Base-by-base conservation (phyloP, 2,329 filamentous ascomycete genomes). In the Pochonia chlamydosporia region DNA sequence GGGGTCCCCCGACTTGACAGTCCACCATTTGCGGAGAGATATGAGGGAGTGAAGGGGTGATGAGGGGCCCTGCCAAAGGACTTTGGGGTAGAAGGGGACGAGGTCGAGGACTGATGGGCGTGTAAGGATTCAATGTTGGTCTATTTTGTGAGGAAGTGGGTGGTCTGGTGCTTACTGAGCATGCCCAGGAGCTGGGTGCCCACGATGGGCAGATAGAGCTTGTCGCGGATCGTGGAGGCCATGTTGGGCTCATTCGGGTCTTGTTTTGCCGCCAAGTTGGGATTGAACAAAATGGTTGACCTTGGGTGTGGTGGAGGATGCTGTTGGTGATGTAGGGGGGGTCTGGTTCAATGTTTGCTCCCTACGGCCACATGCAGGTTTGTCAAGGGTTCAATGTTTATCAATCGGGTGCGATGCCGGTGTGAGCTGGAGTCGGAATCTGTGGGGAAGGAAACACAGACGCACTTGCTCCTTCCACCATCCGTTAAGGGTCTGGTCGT, bases 1-100 rank as follows among this genome's bases (percentile, higher is more conserved):
- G 7, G 75, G 77, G 60, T 82, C 78, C 48, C 75, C 74, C 54
- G 74, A 74, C 10, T 63, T 63, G 30, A 59, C 50, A 37, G 74
- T 61, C 62, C 81, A 81, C 55, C 65, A 69, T 3, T 63, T 49
- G 49, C 75, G 72, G 48, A 79, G 57, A 30, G 62, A 47, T 52
- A 68, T 60, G 40, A 79, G 64, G 52, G 71, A 65, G 59, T 77
- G 71, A 6, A 81, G 63, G 1, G 76, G 76, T 0, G 70, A 59
- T 4, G 59, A 64, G 1, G 67, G 56, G 0, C 65, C 49, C 3
- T 63, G 56, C 61, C 70, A 76, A 40, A 80, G 67, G 43, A 60
- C 63, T 2, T 56, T 49, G 1, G 78, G 78, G 58, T 79, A 81
- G 53, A 78, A 68, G 26, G 70, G 67, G 30, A 78, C 70, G 41